Evolutionary conservation across 208 protist species (phyloP).

Genomic region (Trypanosoma congolense): DNA sequence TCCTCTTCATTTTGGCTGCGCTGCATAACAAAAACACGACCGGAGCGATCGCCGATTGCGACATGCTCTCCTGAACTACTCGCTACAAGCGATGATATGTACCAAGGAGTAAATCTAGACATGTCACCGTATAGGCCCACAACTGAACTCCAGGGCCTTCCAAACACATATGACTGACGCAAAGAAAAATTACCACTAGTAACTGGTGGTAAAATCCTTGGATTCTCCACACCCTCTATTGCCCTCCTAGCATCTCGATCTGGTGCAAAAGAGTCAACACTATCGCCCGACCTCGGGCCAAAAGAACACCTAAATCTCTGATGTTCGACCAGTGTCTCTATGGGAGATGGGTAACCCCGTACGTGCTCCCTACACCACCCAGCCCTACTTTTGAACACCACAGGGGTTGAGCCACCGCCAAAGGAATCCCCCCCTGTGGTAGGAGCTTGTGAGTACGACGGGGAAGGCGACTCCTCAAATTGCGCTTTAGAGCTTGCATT

Average conservation of each 20-base stretch:
- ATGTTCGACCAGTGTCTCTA: slow-evolving; percentile 57
- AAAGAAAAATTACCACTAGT: slow-evolving; percentile 2
- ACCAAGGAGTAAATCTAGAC: slow-evolving; percentile 45
- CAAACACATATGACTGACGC: slow-evolving; percentile 15
- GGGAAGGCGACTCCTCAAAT: background rate
- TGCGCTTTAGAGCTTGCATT: background rate
- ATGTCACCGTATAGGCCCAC: slow-evolving; percentile 13
- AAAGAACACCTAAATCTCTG: slow-evolving; percentile 39
- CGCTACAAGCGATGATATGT: slow-evolving; percentile 60
- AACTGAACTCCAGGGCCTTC: slow-evolving; percentile 11
- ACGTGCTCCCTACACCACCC: background rate
- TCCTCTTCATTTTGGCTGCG: slow-evolving; percentile 33
- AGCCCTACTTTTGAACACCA: background rate
- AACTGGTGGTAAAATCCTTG: slow-evolving; percentile 6
- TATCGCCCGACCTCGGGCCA: slow-evolving; percentile 10
- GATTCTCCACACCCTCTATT: background rate
- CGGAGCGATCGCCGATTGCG: slow-evolving; percentile 73
- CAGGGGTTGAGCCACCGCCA: background rate
- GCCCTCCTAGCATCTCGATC: background rate
- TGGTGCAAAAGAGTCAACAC: slow-evolving; percentile 6
- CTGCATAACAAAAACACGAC: slow-evolving; percentile 68
- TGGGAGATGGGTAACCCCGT: slow-evolving; percentile 23
- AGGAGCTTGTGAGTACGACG: background rate
- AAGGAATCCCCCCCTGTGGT: slow-evolving; percentile 1
- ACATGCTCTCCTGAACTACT: slow-evolving; percentile 56